These are phyloP conservation scores for Bjerkandera adusta DNA, from an alignment of 1,284 basidiomycete species.

Conservation along the genomic window DNA sequence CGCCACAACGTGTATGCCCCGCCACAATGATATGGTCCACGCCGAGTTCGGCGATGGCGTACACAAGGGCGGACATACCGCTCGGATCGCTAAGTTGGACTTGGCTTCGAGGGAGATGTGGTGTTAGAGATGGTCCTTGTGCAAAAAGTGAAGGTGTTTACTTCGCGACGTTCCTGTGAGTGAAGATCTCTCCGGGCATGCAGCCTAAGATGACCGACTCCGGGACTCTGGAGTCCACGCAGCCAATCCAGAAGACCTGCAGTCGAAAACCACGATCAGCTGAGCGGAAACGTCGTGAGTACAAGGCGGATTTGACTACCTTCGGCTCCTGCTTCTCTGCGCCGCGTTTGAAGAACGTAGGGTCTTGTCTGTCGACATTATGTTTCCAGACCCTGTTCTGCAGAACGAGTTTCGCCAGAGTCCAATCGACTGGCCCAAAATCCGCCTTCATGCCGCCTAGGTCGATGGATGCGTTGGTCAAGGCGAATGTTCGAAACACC, in stretches of 20 bases:
- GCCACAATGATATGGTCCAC: constrained; percentile 20
- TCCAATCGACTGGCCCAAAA: too few relatives aligned
- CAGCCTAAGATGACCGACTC: constrained; percentile 46
- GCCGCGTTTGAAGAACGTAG: background rate
- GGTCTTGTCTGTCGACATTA: background rate
- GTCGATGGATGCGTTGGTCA: too few relatives aligned
- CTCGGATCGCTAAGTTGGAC: constrained; percentile 15
- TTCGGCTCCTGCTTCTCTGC: constrained; percentile 1
- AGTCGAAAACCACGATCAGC: background rate
- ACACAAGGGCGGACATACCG: constrained; percentile 17
- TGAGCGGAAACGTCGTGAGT: background rate
- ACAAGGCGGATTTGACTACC: background rate
- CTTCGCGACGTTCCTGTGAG: constrained; percentile 59
- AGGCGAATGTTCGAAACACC: too few relatives aligned
- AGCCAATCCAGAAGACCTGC: constrained; percentile 52
- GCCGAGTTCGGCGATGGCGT: constrained; percentile 16
- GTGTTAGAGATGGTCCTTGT: background rate
- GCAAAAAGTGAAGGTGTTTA: background rate
- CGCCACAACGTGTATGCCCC: constrained; percentile 23
- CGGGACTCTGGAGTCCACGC: constrained; percentile 56
- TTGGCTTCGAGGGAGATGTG: constrained; percentile 11
- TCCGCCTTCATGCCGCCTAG: too few relatives aligned
- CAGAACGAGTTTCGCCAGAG: background rate
- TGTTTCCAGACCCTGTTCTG: constrained; percentile 6
- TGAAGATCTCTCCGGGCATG: constrained; percentile 62